Conservation (phyloP, 2,329 filamentous ascomycete species). For the Hypomyces perniciosus region DNA sequence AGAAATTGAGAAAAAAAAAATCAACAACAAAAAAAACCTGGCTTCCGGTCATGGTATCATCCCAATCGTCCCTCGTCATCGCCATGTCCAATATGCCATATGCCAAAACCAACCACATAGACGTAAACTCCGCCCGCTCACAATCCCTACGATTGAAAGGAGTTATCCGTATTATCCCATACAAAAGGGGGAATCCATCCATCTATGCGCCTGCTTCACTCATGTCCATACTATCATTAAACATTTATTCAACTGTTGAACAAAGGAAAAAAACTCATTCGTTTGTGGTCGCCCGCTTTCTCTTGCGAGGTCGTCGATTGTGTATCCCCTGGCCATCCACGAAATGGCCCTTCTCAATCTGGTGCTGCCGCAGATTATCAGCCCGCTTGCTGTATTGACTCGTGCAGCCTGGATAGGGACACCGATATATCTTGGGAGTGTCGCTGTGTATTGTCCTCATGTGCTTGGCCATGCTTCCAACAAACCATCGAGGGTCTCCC, state of each 20-base stretch:
- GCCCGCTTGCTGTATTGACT: slow-evolving; percentile 51
- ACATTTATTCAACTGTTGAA: not conserved
- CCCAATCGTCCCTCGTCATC: too few relatives aligned
- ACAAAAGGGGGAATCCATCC: too few relatives aligned
- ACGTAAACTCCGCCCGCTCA: too few relatives aligned
- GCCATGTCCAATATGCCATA: too few relatives aligned
- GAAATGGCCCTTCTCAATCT: slow-evolving; percentile 51
- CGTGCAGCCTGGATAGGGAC: slow-evolving; percentile 46
- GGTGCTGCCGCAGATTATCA: slow-evolving; percentile 52
- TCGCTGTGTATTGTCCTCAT: slow-evolving; percentile 47
- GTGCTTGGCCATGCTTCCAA: slow-evolving; percentile 54
- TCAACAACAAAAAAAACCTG: too few relatives aligned
- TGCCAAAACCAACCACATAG: too few relatives aligned
- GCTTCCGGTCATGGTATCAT: too few relatives aligned
- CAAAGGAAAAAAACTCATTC: not conserved
- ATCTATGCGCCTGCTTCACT: too few relatives aligned
- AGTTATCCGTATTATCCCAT: too few relatives aligned
- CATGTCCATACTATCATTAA: not conserved
- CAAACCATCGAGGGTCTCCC: slow-evolving; percentile 53
- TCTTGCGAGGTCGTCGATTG: slow-evolving; percentile 37
- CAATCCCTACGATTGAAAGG: too few relatives aligned
- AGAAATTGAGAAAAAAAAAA: too few relatives aligned
- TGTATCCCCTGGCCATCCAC: slow-evolving; percentile 36
- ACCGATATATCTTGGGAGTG: slow-evolving; percentile 47
- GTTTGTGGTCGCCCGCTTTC: slow-evolving; percentile 26